Evolutionary conservation across 2,329 filamentous ascomycete species (phyloP).

Genomic region (Byssochlamys sp.): DNA sequence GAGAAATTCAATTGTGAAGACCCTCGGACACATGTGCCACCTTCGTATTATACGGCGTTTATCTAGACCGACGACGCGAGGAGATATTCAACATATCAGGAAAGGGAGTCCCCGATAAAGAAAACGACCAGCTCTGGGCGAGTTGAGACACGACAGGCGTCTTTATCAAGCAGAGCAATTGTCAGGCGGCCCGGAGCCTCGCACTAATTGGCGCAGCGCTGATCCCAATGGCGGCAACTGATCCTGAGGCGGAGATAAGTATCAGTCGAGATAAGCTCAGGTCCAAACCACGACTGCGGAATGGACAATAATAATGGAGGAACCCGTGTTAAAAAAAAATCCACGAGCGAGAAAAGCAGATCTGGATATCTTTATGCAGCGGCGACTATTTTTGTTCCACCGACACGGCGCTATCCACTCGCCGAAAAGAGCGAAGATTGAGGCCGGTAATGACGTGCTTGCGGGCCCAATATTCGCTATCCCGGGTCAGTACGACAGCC

Average conservation of each 20-base stretch:
- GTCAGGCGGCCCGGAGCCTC: background rate
- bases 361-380: background rate
- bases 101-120: background rate
- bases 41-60: conserved; percentile 1
- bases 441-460: background rate
- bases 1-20: conserved; percentile 13
- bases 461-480: background rate
- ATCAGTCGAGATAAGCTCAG: background rate
- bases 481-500: background rate
- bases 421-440: background rate
- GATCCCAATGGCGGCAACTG: conserved; percentile 2
- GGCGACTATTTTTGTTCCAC: background rate
- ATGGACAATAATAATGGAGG: background rate
- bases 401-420: background rate
- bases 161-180: background rate
- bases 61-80: background rate
- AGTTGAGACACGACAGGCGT: too few species aligned
- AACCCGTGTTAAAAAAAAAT: background rate
- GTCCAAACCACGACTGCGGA: background rate
- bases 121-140: background rate
- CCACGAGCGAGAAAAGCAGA: background rate
- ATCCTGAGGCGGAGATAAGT: conserved; percentile 3
- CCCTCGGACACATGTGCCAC: conserved; percentile 28
- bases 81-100: background rate
- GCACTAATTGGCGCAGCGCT: background rate